Conservation (phyloP, 306 rosid species). For the Prunus campanulata region DNA sequence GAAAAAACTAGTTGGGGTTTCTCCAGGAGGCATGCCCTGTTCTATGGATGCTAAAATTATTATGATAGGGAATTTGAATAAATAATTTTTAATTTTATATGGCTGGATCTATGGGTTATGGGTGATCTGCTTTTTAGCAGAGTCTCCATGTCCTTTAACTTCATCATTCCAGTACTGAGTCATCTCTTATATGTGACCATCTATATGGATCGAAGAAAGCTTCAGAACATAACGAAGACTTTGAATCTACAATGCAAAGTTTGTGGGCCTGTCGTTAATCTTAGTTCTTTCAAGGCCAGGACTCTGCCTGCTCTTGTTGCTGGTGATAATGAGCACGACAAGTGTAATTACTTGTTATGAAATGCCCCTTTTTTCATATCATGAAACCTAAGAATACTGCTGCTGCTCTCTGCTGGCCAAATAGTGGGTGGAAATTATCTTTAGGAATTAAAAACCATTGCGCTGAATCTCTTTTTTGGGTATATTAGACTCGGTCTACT, state of each 20-base stretch:
- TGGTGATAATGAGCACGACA: conserved; percentile 10
- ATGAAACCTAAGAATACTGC: conserved; percentile 5
- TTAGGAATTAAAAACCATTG: neutral
- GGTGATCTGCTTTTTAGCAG: conserved; percentile 18
- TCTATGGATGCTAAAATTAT: neutral
- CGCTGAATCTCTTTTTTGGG: conserved; percentile 6
- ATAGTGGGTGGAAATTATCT: conserved; percentile 6
- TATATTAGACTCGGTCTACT: neutral
- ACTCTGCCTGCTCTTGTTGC: neutral
- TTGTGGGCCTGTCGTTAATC: conserved; percentile 7
- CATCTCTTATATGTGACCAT: conserved; percentile 11
- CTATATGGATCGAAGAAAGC: conserved; percentile 14
- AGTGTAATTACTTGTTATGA: conserved; percentile 12
- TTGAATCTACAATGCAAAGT: conserved; percentile 4
- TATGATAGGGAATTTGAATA: conserved; percentile 12
- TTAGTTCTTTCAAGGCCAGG: conserved; percentile 15
- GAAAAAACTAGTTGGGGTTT: conserved; percentile 6
- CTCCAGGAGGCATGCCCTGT: neutral
- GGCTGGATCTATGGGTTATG: conserved; percentile 27
- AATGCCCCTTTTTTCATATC: conserved; percentile 8
- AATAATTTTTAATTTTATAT: conserved; percentile 11
- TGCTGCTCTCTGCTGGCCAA: neutral
- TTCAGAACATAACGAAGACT: conserved; percentile 14
- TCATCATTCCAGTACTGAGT: conserved; percentile 7
- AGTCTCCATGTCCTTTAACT: conserved; percentile 10